These are phyloP conservation scores for Ceratocystis variospora DNA, from an alignment of 2,329 filamentous ascomycete species.

Conservation along the genomic window DNA sequence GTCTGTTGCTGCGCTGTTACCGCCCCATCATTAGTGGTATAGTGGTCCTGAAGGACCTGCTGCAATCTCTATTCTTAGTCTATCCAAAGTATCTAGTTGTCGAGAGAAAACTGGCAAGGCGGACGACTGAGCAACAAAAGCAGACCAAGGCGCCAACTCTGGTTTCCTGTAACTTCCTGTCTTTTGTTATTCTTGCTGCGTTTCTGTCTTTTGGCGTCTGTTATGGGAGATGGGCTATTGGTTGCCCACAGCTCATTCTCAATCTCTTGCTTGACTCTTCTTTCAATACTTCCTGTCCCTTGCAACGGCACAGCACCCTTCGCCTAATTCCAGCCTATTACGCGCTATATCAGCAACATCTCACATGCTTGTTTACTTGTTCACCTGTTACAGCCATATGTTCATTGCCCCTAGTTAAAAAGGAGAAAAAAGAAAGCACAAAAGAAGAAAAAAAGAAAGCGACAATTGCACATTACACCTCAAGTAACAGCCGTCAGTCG, in stretches of 20 bases:
- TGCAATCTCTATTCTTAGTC: slow-evolving; percentile 6
- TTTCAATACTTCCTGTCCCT: background rate
- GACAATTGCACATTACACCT: background rate
- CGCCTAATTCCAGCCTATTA: background rate
- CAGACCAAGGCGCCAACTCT: background rate
- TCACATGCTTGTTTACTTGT: background rate
- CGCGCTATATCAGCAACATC: background rate
- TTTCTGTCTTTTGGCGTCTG: background rate
- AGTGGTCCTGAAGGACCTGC: background rate
- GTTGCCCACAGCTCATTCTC: background rate
- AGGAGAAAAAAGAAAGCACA: too few relatives aligned
- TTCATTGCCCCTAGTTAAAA: background rate
- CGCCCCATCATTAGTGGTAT: background rate
- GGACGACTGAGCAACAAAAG: background rate
- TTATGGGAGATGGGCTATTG: background rate
- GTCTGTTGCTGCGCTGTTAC: background rate
- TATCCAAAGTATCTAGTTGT: background rate
- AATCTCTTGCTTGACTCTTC: background rate
- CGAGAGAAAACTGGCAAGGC: background rate
- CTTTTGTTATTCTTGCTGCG: background rate
- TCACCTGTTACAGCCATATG: background rate
- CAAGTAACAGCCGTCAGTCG: background rate
- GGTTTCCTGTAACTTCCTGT: background rate
- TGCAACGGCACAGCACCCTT: background rate
- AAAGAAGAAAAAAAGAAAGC: too few relatives aligned